Evolutionary conservation across 2,329 filamentous ascomycete species (phyloP), one percentile per base, ranked within the genome.

Genomic region (Calonectria leucothoes): DNA sequence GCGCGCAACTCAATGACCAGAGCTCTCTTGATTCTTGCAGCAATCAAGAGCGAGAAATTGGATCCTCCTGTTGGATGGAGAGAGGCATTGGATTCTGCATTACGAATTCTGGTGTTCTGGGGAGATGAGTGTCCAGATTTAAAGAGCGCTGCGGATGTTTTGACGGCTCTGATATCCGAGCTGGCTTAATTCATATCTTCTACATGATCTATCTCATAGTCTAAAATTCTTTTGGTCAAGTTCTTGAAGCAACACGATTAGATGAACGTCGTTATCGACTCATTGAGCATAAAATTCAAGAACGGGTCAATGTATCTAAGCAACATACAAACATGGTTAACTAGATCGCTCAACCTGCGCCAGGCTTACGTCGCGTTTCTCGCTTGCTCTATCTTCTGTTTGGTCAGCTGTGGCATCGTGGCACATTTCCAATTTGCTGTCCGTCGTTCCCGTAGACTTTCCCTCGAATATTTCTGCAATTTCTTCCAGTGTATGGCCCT

Each of bases 401-500:
- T 37, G 55, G 11, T 48, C 57, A 7, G 3, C 23, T 10, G 33
- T 20, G n/a, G 39, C 59, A 17, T 35, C 49, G 3, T 66, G 7
- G 5, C 59, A 63, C 15, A 27, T 29, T 39, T 55, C 59, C 49
- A 71, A 6, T 17, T 67, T 61, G 17, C 42, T 45, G 1, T 61
- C 69, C 2, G 66, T 52, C 52, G 31, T 20, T 2, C 3, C 20
- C 14, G 6, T 20, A 5, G 17, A 8, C 1, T 51, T 61, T 17
- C 74, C 81, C 20, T 82, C 81, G 52, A 82, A 82, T 5, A 82
- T 70, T 27, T 77, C 74, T 0, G 73, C 70, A 66, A 82, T 80
- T 59, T 83, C 79, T 63, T 83, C 81, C 14, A 82, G 66, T 0
- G 74, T 77, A 15, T 75, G 69, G 0, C 80, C 81, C 59, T 80